Percentiles rank a stretch among this genome's conserved stretches.
These are phyloP conservation scores for Vanrija humicola DNA, from an alignment of 1,284 basidiomycete species.

Conservation along the genomic window DNA sequence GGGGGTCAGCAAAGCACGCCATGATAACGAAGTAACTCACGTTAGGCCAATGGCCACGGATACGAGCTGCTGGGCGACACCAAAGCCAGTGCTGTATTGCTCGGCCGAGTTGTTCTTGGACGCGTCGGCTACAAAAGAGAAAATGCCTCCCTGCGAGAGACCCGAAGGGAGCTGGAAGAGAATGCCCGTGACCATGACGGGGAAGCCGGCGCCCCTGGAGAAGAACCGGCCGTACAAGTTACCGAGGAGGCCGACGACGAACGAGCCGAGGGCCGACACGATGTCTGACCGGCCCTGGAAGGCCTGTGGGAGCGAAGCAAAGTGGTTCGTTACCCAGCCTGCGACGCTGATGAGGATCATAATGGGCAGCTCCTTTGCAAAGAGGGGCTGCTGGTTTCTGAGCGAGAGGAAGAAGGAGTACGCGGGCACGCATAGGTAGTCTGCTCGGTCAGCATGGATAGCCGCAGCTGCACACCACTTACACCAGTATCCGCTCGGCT, in stretches of 20 bases:
- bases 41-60: constrained; percentile 53
- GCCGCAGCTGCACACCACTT: constrained; percentile 27
- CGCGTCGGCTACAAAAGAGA: constrained; percentile 49
- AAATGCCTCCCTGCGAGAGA: constrained; percentile 2
- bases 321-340: constrained; percentile 75
- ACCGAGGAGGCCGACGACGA: constrained; percentile 75
- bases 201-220: constrained; percentile 40
- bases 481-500: constrained; percentile 50
- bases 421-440: constrained; percentile 74
- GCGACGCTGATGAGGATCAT: constrained; percentile 68
- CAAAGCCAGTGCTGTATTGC: constrained; percentile 52
- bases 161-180: constrained; percentile 77
- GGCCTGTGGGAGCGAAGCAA: constrained; percentile 54
- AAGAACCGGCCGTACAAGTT: constrained; percentile 74
- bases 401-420: constrained; percentile 71
- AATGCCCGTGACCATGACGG: constrained; percentile 61
- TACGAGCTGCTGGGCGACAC: constrained; percentile 50
- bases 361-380: constrained; percentile 62
- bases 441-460: constrained; percentile 40
- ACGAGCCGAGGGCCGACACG: constrained; percentile 68
- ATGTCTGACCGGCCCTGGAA: constrained; percentile 71
- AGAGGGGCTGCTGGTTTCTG: constrained; percentile 69
- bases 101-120: constrained; percentile 1
- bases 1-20: not conserved
- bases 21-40: constrained; percentile 24